Base-by-base conservation (phyloP, 1,284 basidiomycete species). In the Naganishia sp. region DNA sequence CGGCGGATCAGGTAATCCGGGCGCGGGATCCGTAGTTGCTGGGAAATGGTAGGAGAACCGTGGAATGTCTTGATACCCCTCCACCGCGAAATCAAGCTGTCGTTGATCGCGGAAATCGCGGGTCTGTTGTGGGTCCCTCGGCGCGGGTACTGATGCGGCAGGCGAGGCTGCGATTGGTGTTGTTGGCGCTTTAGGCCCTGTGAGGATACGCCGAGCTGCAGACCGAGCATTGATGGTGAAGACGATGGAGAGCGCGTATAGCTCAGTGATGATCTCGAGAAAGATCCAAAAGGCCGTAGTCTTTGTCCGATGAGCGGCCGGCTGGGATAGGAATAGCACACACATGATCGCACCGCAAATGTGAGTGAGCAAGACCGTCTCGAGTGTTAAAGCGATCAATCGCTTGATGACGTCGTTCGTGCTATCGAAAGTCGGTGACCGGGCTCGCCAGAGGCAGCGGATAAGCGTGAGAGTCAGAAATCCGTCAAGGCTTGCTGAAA, bases 301-400 rank as follows among this genome's bases (percentile, higher is more conserved):
- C 35, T 71, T 65, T 17, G 75, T 75, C 17, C 75, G 67, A 49
- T 69, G 67, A 9, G 66, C 65, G 10, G 72, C 65, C 4, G 73
- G 72, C 9, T 71, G 71, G 13, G 74, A 69, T 47, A 76, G 69
- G 60, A 75, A 76, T 45, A 76, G 71, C 32, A 76, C 68, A 56
- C 72, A 73, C 74, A 76, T 75, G 39, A 67, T 54, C 2, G 72
- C 74, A 13, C 72, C 75, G 50, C 71, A 70, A 13, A 74, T 43
- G 42, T 76, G 75, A 3, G 75, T 76, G 18, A 76, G 67, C 3
- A 76, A 61, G 4, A 76, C 74, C 0, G 75, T 76, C 49, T 76
- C 75, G 39, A 76, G 70, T 0, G 74, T 76, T 15, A 76, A 66
- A 3, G 71, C 63, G 10, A 75, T 69, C 55, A 75, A 55, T 11